A percentile compares a stretch with the other conserved stretches of the same genome.
phyloP scores from a whole-genome alignment of 106 monocot species.

The Dendrobium chrysotoxum region DNA sequence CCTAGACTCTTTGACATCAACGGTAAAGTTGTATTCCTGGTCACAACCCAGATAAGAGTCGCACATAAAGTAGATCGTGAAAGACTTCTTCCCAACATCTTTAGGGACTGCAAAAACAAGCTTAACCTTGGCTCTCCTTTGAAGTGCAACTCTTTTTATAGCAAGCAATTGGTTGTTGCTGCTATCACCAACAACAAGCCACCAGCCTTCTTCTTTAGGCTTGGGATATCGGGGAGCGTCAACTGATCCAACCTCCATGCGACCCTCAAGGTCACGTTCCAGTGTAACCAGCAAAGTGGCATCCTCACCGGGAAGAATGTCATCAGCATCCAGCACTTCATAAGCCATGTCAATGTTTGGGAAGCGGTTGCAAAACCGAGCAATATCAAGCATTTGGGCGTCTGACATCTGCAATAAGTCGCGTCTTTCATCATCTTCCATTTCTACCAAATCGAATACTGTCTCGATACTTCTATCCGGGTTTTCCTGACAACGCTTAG shows the following conservation, averaged over 20 bases:
- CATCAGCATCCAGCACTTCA: constrained; percentile 62
- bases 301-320: constrained; percentile 53
- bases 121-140: constrained; percentile 64
- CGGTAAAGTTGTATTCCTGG: constrained; percentile 73
- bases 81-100: constrained; percentile 54
- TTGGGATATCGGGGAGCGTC: constrained; percentile 73
- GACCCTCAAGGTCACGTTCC: constrained; percentile 77
- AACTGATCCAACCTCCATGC: constrained; percentile 64
- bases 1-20: constrained; percentile 48
- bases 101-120: constrained; percentile 63
- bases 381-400: constrained; percentile 70
- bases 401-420: constrained; percentile 87
- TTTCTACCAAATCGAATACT: constrained; percentile 83
- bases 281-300: constrained; percentile 76
- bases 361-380: constrained; percentile 88
- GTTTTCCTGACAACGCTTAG: constrained; percentile 82
- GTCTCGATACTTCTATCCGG: constrained; percentile 54
- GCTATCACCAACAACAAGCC: constrained; percentile 88
- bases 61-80: constrained; percentile 85
- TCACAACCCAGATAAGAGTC: constrained; percentile 96
- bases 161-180: constrained; percentile 80
- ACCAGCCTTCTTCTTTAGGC: constrained; percentile 96
- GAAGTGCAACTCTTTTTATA: constrained; percentile 76
- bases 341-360: constrained; percentile 92
- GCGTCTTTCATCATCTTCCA: constrained; percentile 82